phyloP scores from a whole-genome alignment of 2,329 filamentous ascomycete species.

The Apiospora pterosperma region DNA sequence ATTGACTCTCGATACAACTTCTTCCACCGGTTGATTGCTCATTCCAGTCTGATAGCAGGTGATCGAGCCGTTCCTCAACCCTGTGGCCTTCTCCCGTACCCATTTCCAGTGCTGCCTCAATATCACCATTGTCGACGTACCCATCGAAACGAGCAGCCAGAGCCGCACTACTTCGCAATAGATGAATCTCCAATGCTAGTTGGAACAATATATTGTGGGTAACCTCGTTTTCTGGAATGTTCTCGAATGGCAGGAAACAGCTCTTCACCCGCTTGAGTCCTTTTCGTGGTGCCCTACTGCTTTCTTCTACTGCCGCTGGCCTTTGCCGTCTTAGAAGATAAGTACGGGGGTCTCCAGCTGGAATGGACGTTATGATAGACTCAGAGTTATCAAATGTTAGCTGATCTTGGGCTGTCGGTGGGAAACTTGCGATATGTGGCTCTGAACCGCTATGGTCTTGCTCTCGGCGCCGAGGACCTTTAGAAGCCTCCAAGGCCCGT shows the following conservation, averaged over 20 bases:
- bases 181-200: not conserved
- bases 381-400: slow-evolving; percentile 4
- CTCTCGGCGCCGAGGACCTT: too few relatives aligned
- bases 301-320: slow-evolving; percentile 18
- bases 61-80: slow-evolving; percentile 20
- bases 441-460: not conserved
- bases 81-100: slow-evolving; percentile 16
- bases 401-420: not conserved
- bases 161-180: not conserved
- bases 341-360: slow-evolving; percentile 24
- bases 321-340: slow-evolving; percentile 30
- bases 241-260: slow-evolving; percentile 25
- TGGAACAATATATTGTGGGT: not conserved
- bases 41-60: slow-evolving; percentile 14
- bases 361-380: slow-evolving; percentile 23
- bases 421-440: not conserved
- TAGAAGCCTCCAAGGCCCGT: not conserved
- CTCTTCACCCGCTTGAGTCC: slow-evolving; percentile 25
- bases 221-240: slow-evolving; percentile 15
- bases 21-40: slow-evolving; percentile 6
- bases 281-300: slow-evolving; percentile 9
- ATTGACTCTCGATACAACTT: slow-evolving; percentile 10
- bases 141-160: slow-evolving; percentile 15
- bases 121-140: slow-evolving; percentile 19
- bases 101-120: slow-evolving; percentile 25